phyloP scores from a whole-genome alignment of 768 basidiomycete genomes.

The Psilocybe tampanensis region DNA sequence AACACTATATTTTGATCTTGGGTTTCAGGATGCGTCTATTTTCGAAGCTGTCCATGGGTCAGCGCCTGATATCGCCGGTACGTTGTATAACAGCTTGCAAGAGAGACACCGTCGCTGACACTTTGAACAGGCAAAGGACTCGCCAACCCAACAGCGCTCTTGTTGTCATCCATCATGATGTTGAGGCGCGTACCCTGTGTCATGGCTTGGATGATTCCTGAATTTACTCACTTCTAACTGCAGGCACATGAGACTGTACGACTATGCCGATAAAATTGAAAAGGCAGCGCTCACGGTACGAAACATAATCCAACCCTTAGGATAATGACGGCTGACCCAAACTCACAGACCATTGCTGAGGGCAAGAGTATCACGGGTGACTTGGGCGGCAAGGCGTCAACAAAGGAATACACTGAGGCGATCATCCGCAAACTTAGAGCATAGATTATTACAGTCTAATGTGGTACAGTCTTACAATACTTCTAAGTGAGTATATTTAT shows the following conservation, averaged over 20 bases:
- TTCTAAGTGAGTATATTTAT: background rate
- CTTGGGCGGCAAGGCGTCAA: constrained; percentile 90
- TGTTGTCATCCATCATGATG: constrained; percentile 98
- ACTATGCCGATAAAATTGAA: constrained; percentile 88
- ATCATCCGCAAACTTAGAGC: constrained; percentile 73
- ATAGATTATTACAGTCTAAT: constrained; percentile 19
- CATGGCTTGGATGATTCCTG: background rate
- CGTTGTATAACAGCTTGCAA: constrained; percentile 22
- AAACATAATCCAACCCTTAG: constrained; percentile 9
- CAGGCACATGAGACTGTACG: constrained; percentile 91
- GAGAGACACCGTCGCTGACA: background rate
- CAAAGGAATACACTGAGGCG: constrained; percentile 85
- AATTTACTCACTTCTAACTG: constrained; percentile 8
- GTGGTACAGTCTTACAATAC: constrained; percentile 9
- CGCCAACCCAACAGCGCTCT: constrained; percentile 98
- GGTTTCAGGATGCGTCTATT: constrained; percentile 88
- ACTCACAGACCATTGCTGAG: constrained; percentile 88
- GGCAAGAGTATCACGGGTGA: constrained; percentile 96
- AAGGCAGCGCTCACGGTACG: constrained; percentile 86
- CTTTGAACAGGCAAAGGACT: constrained; percentile 71
- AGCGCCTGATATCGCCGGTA: constrained; percentile 97
- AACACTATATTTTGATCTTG: constrained; percentile 7
- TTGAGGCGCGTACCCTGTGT: constrained; percentile 57
- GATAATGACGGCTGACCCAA: constrained; percentile 6
- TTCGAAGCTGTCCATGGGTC: constrained; percentile 99